phyloP scores from a whole-genome alignment of 2,329 filamentous ascomycete genomes.

The Xenoacremonium recifei region DNA sequence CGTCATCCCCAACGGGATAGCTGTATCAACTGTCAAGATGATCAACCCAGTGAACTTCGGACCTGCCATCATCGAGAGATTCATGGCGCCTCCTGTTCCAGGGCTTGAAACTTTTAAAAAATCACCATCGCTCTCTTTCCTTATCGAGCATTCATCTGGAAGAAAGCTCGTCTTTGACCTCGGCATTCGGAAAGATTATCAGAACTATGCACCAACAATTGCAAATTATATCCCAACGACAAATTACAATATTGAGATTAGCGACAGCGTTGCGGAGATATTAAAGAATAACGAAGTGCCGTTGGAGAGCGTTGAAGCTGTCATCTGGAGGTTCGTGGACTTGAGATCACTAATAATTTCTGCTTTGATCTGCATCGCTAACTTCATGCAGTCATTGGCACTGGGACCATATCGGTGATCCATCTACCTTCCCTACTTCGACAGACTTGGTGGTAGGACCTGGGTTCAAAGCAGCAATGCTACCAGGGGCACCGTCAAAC shows the following conservation, averaged over 20 bases:
- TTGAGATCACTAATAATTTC: no score
- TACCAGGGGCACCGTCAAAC: conserved; percentile 46
- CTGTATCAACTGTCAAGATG: no score
- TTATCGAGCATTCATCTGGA: conserved; percentile 27
- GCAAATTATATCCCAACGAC: conserved; percentile 24
- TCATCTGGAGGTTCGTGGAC: conserved; percentile 21
- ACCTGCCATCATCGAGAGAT: conserved; percentile 35
- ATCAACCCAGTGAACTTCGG: conserved; percentile 40
- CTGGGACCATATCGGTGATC: conserved; percentile 53
- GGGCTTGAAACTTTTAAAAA: conserved; percentile 31
- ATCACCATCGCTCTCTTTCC: conserved; percentile 28
- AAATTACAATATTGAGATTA: conserved; percentile 23
- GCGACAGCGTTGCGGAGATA: conserved; percentile 24
- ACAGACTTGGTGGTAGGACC: conserved; percentile 52
- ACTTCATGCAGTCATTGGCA: conserved; percentile 38
- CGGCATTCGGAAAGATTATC: conserved; percentile 29
- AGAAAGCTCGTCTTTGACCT: conserved; percentile 29
- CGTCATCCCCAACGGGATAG: no score
- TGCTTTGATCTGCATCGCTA: no score
- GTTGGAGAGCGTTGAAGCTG: conserved; percentile 13
- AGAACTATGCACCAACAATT: conserved; percentile 26
- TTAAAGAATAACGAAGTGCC: conserved; percentile 7
- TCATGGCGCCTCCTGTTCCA: conserved; percentile 37
- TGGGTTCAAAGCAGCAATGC: conserved; percentile 44
- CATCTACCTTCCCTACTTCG: conserved; percentile 41